These are phyloP conservation scores for Emergomyces orientalis DNA, from an alignment of 2,329 filamentous ascomycete species.

Conservation along the genomic window DNA sequence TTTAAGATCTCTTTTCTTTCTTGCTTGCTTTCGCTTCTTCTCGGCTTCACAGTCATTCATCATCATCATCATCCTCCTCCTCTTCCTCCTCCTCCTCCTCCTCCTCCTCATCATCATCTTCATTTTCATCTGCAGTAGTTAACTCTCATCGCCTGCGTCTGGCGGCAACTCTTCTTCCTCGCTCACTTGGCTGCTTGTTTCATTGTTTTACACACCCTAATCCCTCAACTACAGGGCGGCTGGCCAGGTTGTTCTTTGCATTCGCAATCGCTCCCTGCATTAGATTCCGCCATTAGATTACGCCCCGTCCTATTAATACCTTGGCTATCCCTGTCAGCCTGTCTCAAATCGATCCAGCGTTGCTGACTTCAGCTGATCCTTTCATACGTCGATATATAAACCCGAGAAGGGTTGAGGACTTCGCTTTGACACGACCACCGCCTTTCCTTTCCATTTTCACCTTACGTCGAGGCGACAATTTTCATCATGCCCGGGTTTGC, in stretches of 20 bases:
- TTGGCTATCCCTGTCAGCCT: background rate
- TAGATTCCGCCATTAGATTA: background rate
- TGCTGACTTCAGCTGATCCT: background rate
- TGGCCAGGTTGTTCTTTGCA: background rate
- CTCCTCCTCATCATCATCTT: background rate
- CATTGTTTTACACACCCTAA: background rate
- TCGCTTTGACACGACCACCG: background rate
- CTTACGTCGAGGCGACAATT: background rate
- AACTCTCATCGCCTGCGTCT: background rate
- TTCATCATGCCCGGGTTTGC: conserved; percentile 74
- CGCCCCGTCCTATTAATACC: background rate
- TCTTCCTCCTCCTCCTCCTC: too few relatives aligned
- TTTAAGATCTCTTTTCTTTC: background rate
- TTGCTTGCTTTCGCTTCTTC: background rate
- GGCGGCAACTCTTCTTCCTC: background rate
- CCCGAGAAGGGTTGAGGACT: background rate
- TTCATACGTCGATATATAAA: background rate
- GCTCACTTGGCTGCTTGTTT: background rate
- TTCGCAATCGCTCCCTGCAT: background rate
- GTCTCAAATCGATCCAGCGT: background rate
- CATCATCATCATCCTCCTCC: background rate
- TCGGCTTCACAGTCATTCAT: background rate
- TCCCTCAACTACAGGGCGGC: background rate
- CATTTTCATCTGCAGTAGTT: background rate
- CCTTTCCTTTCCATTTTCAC: background rate